These are phyloP conservation scores for Lipomyces orientalis DNA, from an alignment of 805 yeast species.

Conservation along the genomic window DNA sequence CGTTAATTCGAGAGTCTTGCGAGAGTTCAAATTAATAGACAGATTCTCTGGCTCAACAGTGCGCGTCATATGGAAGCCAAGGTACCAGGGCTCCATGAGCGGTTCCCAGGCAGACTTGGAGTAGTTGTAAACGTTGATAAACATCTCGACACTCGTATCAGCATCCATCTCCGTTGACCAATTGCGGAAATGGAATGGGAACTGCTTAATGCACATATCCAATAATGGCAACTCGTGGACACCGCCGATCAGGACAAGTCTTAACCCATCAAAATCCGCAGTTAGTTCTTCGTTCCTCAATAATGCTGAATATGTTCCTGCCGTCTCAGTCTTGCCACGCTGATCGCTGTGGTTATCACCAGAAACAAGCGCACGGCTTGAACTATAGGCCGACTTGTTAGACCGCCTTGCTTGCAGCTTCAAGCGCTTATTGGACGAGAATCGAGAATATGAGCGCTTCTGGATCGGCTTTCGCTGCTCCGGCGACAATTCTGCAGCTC, in stretches of 20 bases:
- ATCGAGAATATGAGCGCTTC: constrained; percentile 33
- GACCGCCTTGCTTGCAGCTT: constrained; percentile 22
- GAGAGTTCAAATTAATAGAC: constrained; percentile 71
- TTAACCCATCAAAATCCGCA: constrained; percentile 72
- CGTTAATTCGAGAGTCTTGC: constrained; percentile 77
- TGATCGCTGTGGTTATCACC: neutral
- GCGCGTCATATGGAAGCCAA: constrained; percentile 57
- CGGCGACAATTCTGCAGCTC: constrained; percentile 62
- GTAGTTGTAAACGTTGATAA: constrained; percentile 81
- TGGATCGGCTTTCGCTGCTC: constrained; percentile 29
- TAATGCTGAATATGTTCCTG: constrained; percentile 45
- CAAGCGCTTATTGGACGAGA: constrained; percentile 33
- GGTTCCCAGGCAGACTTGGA: constrained; percentile 96
- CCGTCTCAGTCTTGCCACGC: neutral
- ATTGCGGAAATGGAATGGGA: constrained; percentile 68
- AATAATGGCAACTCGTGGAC: constrained; percentile 87
- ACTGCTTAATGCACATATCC: constrained; percentile 75
- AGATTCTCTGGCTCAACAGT: constrained; percentile 53
- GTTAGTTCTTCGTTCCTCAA: constrained; percentile 71
- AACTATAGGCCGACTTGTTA: constrained; percentile 25
- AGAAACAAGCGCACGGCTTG: neutral
- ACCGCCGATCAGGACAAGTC: constrained; percentile 86
- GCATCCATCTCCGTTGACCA: constrained; percentile 88
- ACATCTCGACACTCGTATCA: constrained; percentile 66
- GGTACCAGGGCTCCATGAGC: constrained; percentile 82